A percentile compares a stretch with the other conserved stretches of the same genome.
phyloP scores from a whole-genome alignment of 805 yeast species.

The Ogataea degrootiae region DNA sequence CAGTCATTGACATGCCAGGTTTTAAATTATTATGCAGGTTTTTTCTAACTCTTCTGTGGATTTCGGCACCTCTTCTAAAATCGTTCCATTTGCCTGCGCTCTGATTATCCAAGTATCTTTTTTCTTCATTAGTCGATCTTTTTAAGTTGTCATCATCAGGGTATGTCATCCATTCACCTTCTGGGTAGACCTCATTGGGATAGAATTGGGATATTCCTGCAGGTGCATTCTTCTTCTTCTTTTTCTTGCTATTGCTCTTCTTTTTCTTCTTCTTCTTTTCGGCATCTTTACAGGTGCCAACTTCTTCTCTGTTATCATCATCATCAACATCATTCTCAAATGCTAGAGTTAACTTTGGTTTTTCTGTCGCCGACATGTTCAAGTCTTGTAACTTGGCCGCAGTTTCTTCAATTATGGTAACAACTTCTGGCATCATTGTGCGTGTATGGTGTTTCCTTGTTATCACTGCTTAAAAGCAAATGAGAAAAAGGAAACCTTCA shows the following conservation, averaged over 20 bases:
- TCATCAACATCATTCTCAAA: conserved; percentile 7
- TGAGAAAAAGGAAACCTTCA: too few relatives aligned
- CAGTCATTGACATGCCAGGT: conserved; percentile 91
- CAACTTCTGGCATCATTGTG: not conserved
- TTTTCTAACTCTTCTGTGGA: conserved; percentile 85
- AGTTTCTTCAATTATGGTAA: not conserved
- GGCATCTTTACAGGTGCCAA: conserved; percentile 28
- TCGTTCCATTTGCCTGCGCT: conserved; percentile 70
- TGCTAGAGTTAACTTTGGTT: not conserved
- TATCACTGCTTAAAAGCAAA: too few relatives aligned
- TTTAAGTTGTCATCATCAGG: conserved; percentile 48
- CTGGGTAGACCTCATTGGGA: conserved; percentile 74
- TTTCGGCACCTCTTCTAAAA: conserved; percentile 92
- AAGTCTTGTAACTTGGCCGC: not conserved
- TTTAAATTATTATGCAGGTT: conserved; percentile 67
- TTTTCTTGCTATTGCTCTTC: conserved; percentile 56
- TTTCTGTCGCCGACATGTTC: not conserved
- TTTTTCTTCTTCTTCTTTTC: conserved; percentile 43
- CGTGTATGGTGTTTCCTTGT: too few relatives aligned
- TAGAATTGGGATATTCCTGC: conserved; percentile 63
- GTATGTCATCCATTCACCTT: conserved; percentile 83
- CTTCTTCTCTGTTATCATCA: conserved; percentile 17
- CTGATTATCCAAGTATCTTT: conserved; percentile 69
- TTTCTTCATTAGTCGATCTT: conserved; percentile 83
- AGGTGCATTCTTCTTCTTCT: conserved; percentile 47